phyloP scores from a whole-genome alignment of 345 rosid genomes.

The Salix viminalis region DNA sequence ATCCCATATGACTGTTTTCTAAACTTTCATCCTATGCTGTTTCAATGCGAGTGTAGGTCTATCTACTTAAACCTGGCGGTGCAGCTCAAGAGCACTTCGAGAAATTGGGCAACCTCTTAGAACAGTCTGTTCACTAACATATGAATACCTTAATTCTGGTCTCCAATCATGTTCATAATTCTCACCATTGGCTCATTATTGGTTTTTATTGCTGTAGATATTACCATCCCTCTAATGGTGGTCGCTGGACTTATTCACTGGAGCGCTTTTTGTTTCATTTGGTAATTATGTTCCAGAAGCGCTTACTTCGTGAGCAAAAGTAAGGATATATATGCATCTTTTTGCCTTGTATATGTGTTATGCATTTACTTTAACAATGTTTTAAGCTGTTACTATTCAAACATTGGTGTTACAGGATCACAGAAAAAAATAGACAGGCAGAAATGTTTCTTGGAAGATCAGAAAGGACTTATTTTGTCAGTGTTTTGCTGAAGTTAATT shows the following conservation, averaged over 20 bases:
- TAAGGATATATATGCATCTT: constrained; percentile 36
- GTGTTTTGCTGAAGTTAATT: constrained; percentile 68
- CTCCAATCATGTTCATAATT: constrained; percentile 6
- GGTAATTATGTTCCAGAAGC: constrained; percentile 84
- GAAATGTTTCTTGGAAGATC: constrained; percentile 53
- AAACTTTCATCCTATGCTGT: constrained; percentile 13
- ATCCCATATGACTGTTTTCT: constrained; percentile 18
- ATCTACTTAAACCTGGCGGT: constrained; percentile 75
- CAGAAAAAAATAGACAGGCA: constrained; percentile 29
- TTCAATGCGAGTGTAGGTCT: constrained; percentile 53
- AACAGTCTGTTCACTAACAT: constrained; percentile 71
- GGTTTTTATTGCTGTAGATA: constrained; percentile 47
- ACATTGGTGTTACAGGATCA: constrained; percentile 46
- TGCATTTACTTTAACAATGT: constrained; percentile 17
- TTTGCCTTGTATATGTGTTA: constrained; percentile 5
- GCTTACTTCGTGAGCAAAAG: constrained; percentile 83
- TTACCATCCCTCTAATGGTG: constrained; percentile 98
- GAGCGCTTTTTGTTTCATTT: constrained; percentile 74
- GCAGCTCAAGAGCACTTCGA: constrained; percentile 62
- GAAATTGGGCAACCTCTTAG: constrained; percentile 96
- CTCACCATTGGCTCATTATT: constrained; percentile 4
- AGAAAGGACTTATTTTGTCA: constrained; percentile 74
- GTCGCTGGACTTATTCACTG: constrained; percentile 97
- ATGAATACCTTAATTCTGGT: constrained; percentile 13
- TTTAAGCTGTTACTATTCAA: constrained; percentile 27